Evolutionary conservation across 108 stramenopile genomes (phyloP), one percentile per base, ranked within the genome.

Genomic region (Cyclotella distinguenda): DNA sequence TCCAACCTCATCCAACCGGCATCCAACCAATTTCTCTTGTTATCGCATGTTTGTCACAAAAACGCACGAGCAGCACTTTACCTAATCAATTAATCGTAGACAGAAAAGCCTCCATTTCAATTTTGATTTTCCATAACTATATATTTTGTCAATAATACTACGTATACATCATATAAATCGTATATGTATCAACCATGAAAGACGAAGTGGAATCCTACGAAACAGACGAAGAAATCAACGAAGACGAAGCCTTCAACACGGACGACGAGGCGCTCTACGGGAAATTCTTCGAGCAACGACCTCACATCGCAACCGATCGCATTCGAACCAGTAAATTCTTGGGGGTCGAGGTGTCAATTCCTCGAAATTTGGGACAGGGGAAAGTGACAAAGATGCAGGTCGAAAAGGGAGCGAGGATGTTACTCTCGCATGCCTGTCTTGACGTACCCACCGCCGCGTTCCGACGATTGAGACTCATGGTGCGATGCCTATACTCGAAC

Each of bases 211-310:
- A n/a, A n/a, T 35, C 49, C 27, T 86, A 86, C 56, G 70, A 66
- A 21, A 88, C 88, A 15, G 91, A 95, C 56, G 88, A 89, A 68
- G 84, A 86, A 60, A 90, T 95, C 56, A 68, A 80, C 30, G 82
- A 84, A 60, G 95, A 93, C 48, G 89, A 81, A 25, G 90, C 91
- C 16, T 93, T 95, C 81, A 84, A 91, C 54, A 86, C 87, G 9
- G 95, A 95, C 4, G 91, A 95, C 72, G 95, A 93, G 55, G 66
- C 78, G 27, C 60, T 74, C 19, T 93, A 82, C 70, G 91, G 95
- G 8, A 66, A 76, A 33, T 84, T 90, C 52, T 92, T 95, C 55
- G 32, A 69, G 21, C 25, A 26, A 15, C 51, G 43, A 43, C 23
- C 45, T 25, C 26, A 4, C 21, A 66, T 42, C 31, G 15, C 39